Percentiles rank a stretch among this genome's conserved stretches.
Conservation (phyloP, 179 eudicot species). For the Gypsophila paniculata region DNA sequence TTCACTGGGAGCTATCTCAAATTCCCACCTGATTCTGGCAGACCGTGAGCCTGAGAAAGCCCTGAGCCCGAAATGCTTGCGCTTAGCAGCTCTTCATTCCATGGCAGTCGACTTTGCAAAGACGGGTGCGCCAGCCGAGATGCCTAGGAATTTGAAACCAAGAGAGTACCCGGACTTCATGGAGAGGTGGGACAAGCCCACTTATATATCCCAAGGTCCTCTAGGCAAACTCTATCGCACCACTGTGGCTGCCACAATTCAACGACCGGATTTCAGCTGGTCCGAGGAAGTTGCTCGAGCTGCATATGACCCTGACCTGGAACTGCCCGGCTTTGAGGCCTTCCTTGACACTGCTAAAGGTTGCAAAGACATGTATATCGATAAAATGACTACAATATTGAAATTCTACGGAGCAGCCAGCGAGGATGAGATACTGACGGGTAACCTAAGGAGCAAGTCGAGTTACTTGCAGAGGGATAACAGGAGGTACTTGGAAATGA, state of each 20-base stretch:
- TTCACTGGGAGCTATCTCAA: conserved; percentile 78
- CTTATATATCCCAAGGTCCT: conserved; percentile 59
- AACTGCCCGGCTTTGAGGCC: conserved; percentile 53
- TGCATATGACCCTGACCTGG: conserved; percentile 61
- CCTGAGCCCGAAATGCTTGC: conserved; percentile 57
- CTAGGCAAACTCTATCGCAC: conserved; percentile 84
- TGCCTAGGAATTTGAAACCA: conserved; percentile 72
- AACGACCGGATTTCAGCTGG: conserved; percentile 28
- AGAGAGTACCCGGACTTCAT: conserved; percentile 86
- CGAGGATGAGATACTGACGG: conserved; percentile 78
- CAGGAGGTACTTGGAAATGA: conserved; percentile 64
- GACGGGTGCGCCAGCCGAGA: conserved; percentile 91
- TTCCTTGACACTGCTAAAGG: conserved; percentile 48
- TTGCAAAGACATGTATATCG: conserved; percentile 61
- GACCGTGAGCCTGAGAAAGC: conserved; percentile 88
- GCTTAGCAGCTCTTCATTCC: conserved; percentile 79
- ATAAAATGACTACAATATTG: conserved; percentile 50
- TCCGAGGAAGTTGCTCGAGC: conserved; percentile 42
- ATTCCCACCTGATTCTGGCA: conserved; percentile 80
- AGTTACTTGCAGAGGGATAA: conserved; percentile 64
- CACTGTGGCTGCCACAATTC: conserved; percentile 34
- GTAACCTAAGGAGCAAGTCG: conserved; percentile 53
- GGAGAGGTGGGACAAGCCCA: conserved; percentile 73
- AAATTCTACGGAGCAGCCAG: conserved; percentile 60
- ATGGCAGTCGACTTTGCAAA: conserved; percentile 99